Evolutionary conservation across 1,284 basidiomycete genomes (phyloP).

Genomic region (Blastosporella zonata): DNA sequence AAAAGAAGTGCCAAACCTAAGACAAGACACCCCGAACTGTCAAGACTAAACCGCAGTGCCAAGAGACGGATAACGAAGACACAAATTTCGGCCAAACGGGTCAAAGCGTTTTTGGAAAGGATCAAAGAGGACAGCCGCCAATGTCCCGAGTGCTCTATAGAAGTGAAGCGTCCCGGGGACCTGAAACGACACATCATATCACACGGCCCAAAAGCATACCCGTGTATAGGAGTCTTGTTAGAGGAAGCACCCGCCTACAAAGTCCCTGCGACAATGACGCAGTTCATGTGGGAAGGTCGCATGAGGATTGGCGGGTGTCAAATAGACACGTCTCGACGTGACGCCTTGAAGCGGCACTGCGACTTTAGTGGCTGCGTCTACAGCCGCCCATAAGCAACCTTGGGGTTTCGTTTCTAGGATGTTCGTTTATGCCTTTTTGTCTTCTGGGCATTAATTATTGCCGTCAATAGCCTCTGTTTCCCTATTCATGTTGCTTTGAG

Average conservation of each 20-base stretch:
- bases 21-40: too few species aligned
- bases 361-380: conserved; percentile 38
- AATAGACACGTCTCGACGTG: conserved; percentile 49
- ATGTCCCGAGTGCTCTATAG: not conserved
- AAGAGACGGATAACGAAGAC: too few species aligned
- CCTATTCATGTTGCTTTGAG: too few species aligned
- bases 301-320: conserved; percentile 49
- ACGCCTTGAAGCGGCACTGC: conserved; percentile 56
- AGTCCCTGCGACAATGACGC: conserved; percentile 25
- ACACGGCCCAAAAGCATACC: conserved; percentile 34
- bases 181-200: conserved; percentile 52
- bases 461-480: too few species aligned
- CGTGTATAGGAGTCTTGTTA: conserved; percentile 42
- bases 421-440: too few species aligned
- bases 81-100: too few species aligned
- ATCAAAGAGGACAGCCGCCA: too few species aligned
- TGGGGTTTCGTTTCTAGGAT: not conserved
- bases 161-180: conserved; percentile 26
- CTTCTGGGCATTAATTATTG: too few species aligned
- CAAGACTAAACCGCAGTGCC: too few species aligned
- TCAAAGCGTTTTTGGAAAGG: too few species aligned
- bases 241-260: conserved; percentile 29
- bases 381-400: conserved; percentile 10
- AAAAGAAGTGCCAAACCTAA: too few species aligned
- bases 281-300: conserved; percentile 31